phyloP scores from a whole-genome alignment of 2,329 filamentous ascomycete genomes.

The Nemania sp. region DNA sequence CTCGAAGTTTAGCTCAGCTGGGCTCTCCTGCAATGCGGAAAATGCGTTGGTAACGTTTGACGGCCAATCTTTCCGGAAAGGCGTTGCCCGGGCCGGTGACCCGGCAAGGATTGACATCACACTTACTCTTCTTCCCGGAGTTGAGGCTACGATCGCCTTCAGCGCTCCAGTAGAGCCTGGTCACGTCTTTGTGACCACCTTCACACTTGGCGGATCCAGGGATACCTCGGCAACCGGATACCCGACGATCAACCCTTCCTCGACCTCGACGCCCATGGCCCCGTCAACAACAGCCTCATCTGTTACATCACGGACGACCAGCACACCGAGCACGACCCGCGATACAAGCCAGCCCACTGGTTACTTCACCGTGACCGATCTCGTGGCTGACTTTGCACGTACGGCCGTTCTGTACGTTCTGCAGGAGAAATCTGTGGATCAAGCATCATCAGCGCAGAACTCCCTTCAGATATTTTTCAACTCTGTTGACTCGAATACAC shows the following conservation, averaged over 20 bases:
- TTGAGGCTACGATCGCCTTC: slow-evolving; percentile 43
- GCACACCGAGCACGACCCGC: slow-evolving; percentile 24
- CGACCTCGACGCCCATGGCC: slow-evolving; percentile 29
- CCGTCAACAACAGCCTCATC: slow-evolving; percentile 32
- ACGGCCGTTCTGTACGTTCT: slow-evolving; percentile 66
- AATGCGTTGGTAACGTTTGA: slow-evolving; percentile 89
- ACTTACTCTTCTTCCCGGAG: slow-evolving; percentile 38
- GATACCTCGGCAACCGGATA: slow-evolving; percentile 31
- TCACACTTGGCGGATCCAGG: slow-evolving; percentile 28
- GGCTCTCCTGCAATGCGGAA: slow-evolving; percentile 80
- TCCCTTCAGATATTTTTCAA: slow-evolving; percentile 61
- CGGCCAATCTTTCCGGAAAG: slow-evolving; percentile 51
- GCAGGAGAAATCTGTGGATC: slow-evolving; percentile 55
- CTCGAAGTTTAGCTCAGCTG: slow-evolving; percentile 73
- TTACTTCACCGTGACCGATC: slow-evolving; percentile 56
- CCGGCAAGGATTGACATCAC: slow-evolving; percentile 43
- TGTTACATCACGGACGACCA: slow-evolving; percentile 3
- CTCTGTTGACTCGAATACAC: slow-evolving; percentile 40
- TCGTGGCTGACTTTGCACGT: slow-evolving; percentile 66
- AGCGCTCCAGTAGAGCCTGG: slow-evolving; percentile 32
- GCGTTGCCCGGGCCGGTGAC: slow-evolving; percentile 32
- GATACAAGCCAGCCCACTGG: slow-evolving; percentile 37
- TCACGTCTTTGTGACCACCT: slow-evolving; percentile 40
- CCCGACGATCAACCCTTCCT: slow-evolving; percentile 25
- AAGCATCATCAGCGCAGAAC: slow-evolving; percentile 59